phyloP scores from a whole-genome alignment of 805 yeast genomes.

The Lachancea quebecensis region DNA sequence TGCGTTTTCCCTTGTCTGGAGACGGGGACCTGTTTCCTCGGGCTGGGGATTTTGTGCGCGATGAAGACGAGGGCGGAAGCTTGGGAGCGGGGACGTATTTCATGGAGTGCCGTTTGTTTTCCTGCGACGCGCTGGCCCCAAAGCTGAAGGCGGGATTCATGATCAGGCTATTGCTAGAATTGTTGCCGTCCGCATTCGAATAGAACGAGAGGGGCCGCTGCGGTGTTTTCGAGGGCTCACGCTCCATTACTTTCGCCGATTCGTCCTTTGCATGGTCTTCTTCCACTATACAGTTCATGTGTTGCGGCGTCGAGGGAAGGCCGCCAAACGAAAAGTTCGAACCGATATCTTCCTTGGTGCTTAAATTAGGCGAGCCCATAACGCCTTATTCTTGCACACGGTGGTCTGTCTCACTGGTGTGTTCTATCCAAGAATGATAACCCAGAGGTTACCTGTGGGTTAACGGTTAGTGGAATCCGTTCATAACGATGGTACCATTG shows the following conservation, averaged over 20 bases:
- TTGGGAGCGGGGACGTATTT: conserved; percentile 29
- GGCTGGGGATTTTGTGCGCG: conserved; percentile 25
- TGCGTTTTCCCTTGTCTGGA: conserved; percentile 19
- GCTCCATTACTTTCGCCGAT: background rate
- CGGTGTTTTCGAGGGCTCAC: conserved; percentile 2
- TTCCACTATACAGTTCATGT: conserved; percentile 10
- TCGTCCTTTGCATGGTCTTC: conserved; percentile 4
- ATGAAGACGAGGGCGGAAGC: conserved; percentile 25
- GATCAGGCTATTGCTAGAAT: conserved; percentile 30
- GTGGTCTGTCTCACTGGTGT: background rate
- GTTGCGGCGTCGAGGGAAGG: conserved; percentile 7
- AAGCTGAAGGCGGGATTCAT: conserved; percentile 28
- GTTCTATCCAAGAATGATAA: background rate
- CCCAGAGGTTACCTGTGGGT: background rate
- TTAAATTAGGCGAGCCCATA: conserved; percentile 2
- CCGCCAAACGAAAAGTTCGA: conserved; percentile 3
- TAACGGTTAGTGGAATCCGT: background rate
- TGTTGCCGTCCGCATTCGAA: conserved; percentile 24
- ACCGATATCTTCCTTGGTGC: background rate
- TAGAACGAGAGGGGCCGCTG: conserved; percentile 17
- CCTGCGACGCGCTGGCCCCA: conserved; percentile 18
- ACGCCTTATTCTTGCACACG: background rate
- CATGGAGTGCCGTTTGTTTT: conserved; percentile 17
- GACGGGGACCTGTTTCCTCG: conserved; percentile 20
- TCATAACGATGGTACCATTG: background rate